Conservation (phyloP, 495 filamentous ascomycete genomes). For the Hyaloscypha variabilis region DNA sequence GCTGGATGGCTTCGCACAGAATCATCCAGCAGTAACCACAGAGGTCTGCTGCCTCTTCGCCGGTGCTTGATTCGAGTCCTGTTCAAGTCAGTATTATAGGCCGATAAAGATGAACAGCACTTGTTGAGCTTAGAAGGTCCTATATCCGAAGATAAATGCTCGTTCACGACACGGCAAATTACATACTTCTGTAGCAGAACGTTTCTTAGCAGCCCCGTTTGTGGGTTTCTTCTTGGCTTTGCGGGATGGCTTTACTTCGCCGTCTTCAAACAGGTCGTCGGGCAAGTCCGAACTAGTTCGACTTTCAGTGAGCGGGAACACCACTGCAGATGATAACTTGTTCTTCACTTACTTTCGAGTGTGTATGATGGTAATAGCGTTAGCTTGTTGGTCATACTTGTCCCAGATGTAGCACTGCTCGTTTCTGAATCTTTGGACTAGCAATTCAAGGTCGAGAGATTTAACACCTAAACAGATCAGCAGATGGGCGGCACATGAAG, state of each 20-base stretch:
- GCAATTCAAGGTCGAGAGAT: constrained; percentile 68
- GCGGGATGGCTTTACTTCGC: constrained; percentile 70
- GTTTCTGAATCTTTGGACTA: constrained; percentile 74
- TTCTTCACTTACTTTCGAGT: constrained; percentile 67
- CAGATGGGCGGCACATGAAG: constrained; percentile 32
- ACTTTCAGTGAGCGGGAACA: constrained; percentile 13
- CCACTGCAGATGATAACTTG: neutral
- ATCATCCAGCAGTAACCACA: constrained; percentile 40
- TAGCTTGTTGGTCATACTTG: constrained; percentile 63
- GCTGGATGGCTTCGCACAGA: constrained; percentile 25
- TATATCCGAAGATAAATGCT: constrained; percentile 1
- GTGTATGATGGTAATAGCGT: constrained; percentile 71
- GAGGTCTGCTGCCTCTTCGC: constrained; percentile 41
- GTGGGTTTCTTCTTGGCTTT: constrained; percentile 52
- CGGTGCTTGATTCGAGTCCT: constrained; percentile 34
- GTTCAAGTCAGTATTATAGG: constrained; percentile 29
- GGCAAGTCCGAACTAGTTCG: constrained; percentile 76
- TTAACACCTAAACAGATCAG: constrained; percentile 47
- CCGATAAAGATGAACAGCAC: neutral
- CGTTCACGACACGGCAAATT: constrained; percentile 15
- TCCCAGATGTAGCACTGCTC: constrained; percentile 63
- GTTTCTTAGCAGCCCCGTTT: constrained; percentile 33
- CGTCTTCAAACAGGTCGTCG: constrained; percentile 82
- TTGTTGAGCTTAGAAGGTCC: constrained; percentile 5
- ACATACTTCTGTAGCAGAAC: constrained; percentile 37